Base-by-base conservation (phyloP, 176 grass and related monocot genomes). In the Rhipidocladum racemiflorum region DNA sequence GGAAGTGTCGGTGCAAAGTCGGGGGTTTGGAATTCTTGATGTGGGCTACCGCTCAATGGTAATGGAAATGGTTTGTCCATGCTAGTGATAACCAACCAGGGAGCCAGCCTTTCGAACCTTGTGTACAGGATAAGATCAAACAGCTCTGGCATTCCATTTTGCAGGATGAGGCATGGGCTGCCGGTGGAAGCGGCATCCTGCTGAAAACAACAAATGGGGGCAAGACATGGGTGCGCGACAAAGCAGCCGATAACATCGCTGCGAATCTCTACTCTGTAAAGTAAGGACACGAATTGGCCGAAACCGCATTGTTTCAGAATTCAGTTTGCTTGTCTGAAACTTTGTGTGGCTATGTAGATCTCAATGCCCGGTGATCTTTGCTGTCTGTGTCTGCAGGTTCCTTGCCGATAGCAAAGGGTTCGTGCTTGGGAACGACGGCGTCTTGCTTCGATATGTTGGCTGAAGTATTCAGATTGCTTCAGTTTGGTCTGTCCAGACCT, bases 111-210 rank as follows among this genome's bases (percentile, higher is more conserved):
- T 16, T 11, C 39, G 65, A 43, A 4, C n/a, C 36, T 17, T 68
- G 67, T 42, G 40, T 8, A 24, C 13, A 25, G 67, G n/a, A 23
- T 70, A 30, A 79, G 36, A 23, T 10, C 59, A n/a, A 65, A 66
- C 23, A 6, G 40, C 16, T 61, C 14, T 2, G 5, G 2, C 21
- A 6, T 54, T 36, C 7, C 0, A 5, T 68, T 77, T 16, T 74
- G 71, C 65, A 98, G 96, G 91, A 99, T 38, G 96, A 93, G 81
- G 96, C 92, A 11, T 95, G 96, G 92, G 96, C 96, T 38, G 96
- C 96, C 3, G 96, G 96, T 43, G 96, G 92, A 38, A 98, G 90
- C 23, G 96, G 92, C 18, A 79, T 98, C 11, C 44, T 98, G 76
- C 76, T 95, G 42, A 92, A 94, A 80, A 95, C 92, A 29, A 90